A percentile compares a stretch with the other conserved stretches of the same genome.
These are phyloP conservation scores for Cephaloascus albidus DNA, from an alignment of 805 yeast species.

Conservation along the genomic window DNA sequence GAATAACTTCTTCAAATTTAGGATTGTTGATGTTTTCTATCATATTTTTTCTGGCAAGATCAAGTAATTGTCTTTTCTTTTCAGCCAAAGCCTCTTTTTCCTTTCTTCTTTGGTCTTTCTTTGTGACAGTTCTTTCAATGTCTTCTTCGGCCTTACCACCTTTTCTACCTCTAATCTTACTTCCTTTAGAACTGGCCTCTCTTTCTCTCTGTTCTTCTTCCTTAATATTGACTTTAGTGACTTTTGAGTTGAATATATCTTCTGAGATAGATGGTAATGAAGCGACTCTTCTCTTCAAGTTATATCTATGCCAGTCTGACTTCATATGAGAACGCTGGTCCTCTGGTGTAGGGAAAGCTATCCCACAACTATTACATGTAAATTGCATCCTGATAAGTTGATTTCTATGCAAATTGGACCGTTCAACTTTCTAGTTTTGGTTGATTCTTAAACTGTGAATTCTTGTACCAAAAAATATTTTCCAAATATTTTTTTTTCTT, in stretches of 20 bases:
- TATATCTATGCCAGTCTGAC: conserved; percentile 97
- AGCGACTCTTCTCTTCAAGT: conserved; percentile 88
- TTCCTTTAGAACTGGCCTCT: background rate
- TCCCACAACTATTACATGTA: conserved; percentile 86
- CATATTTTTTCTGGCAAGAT: conserved; percentile 34
- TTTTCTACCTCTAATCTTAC: conserved; percentile 4
- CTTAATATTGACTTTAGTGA: conserved; percentile 7
- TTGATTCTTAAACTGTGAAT: too few species aligned
- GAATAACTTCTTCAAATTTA: conserved; percentile 7
- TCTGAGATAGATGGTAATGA: conserved; percentile 34
- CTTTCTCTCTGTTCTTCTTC: background rate
- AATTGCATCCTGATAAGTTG: background rate
- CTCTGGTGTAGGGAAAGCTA: conserved; percentile 71
- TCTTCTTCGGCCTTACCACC: conserved; percentile 11
- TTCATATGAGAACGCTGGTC: conserved; percentile 91
- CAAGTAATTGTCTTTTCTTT: conserved; percentile 38
- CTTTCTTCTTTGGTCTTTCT: conserved; percentile 40
- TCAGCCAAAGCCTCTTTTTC: conserved; percentile 40
- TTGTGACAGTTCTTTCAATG: conserved; percentile 20
- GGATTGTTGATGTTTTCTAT: conserved; percentile 18
- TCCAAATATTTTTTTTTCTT: too few species aligned
- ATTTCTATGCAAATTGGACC: too few species aligned
- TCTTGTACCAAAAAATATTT: too few species aligned
- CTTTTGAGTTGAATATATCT: conserved; percentile 24
- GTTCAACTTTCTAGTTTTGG: too few species aligned